phyloP scores from a whole-genome alignment of 1,139 yeast species.

The Diutina scorzettiae region DNA sequence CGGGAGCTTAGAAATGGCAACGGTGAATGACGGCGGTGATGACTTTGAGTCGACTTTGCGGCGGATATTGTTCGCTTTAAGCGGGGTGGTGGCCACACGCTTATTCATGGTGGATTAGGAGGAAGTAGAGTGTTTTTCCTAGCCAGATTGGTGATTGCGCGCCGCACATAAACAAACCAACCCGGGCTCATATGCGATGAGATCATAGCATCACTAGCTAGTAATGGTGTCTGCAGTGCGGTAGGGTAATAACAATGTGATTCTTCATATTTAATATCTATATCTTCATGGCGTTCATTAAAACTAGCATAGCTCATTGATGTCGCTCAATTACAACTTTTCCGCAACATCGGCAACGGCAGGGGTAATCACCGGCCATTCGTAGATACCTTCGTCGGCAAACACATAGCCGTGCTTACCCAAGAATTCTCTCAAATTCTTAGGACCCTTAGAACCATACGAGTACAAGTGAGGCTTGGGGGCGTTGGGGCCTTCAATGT shows the following conservation, averaged over 20 bases:
- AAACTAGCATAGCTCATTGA: neutral
- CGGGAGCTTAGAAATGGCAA: too few species aligned
- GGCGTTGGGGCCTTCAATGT: constrained; percentile 58
- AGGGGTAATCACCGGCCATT: constrained; percentile 77
- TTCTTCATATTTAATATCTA: too few species aligned
- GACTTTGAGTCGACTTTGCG: neutral
- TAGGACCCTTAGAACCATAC: constrained; percentile 90
- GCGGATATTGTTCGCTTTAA: neutral
- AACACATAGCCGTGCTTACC: constrained; percentile 58
- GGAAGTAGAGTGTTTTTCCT: neutral
- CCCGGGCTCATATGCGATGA: too few species aligned
- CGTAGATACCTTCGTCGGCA: constrained; percentile 48
- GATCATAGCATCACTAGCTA: too few species aligned
- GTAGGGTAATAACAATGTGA: too few species aligned
- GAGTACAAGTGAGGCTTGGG: constrained; percentile 59
- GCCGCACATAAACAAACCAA: constrained; percentile 5
- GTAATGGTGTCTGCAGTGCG: too few species aligned
- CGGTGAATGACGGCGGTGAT: too few species aligned
- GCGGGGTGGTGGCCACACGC: constrained; percentile 5
- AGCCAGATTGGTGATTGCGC: neutral
- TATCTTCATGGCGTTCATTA: too few species aligned
- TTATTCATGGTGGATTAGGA: neutral
- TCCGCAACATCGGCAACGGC: constrained; percentile 12
- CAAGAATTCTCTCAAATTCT: constrained; percentile 48
- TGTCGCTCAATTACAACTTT: constrained; percentile 2